Evolutionary conservation across 495 filamentous ascomycete genomes (phyloP).

Genomic region (Penicillium ochrochloron): DNA sequence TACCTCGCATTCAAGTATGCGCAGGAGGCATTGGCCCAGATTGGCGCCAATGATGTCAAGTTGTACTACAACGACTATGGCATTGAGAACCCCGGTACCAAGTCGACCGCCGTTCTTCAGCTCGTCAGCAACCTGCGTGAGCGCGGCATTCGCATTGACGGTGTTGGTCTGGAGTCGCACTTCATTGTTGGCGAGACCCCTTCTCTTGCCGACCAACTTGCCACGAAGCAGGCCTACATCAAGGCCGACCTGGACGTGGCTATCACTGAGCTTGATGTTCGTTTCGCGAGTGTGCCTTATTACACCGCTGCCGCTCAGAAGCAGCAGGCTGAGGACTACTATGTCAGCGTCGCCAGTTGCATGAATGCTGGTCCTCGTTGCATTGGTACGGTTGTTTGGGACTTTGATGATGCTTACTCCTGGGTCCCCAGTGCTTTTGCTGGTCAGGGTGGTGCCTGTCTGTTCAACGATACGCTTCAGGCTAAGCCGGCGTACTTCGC

Average conservation of each 20-base stretch:
- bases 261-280: slow-evolving; percentile 68
- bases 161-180: slow-evolving; percentile 63
- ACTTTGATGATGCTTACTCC: slow-evolving; percentile 58
- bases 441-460: slow-evolving; percentile 46
- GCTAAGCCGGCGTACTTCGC: slow-evolving; percentile 56
- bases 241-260: slow-evolving; percentile 58
- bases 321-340: slow-evolving; percentile 60
- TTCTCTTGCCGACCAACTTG: slow-evolving; percentile 38
- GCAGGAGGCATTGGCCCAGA: slow-evolving; percentile 35
- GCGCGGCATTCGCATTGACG: slow-evolving; percentile 60
- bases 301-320: slow-evolving; percentile 39
- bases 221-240: slow-evolving; percentile 49
- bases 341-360: slow-evolving; percentile 57
- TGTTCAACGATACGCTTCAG: slow-evolving; percentile 52
- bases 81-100: slow-evolving; percentile 59
- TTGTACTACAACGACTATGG: slow-evolving; percentile 73
- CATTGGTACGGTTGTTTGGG: slow-evolving; percentile 64
- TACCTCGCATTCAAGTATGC: slow-evolving; percentile 50
- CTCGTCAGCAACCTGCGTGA: slow-evolving; percentile 53
- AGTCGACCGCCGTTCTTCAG: slow-evolving; percentile 48
- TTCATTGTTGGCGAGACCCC: slow-evolving; percentile 59
- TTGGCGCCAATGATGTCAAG: slow-evolving; percentile 46
- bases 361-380: slow-evolving; percentile 54
- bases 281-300: slow-evolving; percentile 40
- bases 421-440: slow-evolving; percentile 58